phyloP scores from a whole-genome alignment of 257 asterid species.

The Solanum bulbocastanum region DNA sequence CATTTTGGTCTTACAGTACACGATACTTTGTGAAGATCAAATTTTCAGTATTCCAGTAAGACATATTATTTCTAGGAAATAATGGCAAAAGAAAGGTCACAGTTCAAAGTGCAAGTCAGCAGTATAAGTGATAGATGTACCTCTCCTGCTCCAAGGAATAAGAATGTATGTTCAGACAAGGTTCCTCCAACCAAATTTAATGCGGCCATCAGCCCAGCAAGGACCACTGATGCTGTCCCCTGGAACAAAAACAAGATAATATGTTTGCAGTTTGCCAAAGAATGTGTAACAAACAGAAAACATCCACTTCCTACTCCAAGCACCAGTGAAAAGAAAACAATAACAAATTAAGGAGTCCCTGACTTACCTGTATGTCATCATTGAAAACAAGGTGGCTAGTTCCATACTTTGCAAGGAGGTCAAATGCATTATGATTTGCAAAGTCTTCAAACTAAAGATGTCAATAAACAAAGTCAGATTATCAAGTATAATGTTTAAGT shows the following conservation, averaged over 20 bases:
- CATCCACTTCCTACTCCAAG: not conserved
- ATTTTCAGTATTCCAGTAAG: not conserved
- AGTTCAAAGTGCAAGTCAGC: not conserved
- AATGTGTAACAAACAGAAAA: not conserved
- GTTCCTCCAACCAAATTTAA: conserved; percentile 56
- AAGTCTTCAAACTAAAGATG: conserved; percentile 71
- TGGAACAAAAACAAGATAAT: conserved; percentile 13
- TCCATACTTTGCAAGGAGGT: conserved; percentile 63
- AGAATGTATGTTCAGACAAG: conserved; percentile 61
- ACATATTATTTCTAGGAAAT: not conserved
- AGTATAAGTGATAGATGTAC: conserved; percentile 14
- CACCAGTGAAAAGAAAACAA: not conserved
- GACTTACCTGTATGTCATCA: conserved; percentile 65
- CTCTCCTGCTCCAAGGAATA: conserved; percentile 92
- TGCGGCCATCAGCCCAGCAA: conserved; percentile 60
- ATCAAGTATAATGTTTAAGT: not conserved
- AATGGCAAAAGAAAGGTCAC: not conserved
- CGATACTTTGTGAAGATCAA: not conserved
- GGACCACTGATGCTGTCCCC: conserved; percentile 89
- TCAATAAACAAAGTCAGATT: not conserved
- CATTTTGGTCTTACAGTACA: not conserved
- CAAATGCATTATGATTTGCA: conserved; percentile 83
- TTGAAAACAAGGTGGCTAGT: conserved; percentile 75
- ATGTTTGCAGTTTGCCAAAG: not conserved
- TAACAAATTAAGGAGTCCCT: not conserved